phyloP scores from a whole-genome alignment of 805 yeast species.

The Pichia cephalocereana region DNA sequence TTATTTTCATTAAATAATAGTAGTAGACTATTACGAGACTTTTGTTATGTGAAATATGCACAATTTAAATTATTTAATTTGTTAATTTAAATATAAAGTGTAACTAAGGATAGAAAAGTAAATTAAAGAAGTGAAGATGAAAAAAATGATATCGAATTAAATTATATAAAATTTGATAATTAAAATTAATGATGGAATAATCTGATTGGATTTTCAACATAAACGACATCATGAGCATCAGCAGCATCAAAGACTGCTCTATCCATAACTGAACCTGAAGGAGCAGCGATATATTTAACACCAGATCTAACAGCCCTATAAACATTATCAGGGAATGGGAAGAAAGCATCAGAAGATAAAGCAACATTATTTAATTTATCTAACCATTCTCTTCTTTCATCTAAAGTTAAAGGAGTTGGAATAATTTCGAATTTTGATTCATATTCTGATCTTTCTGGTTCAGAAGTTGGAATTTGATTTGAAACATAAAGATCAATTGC shows the following conservation, averaged over 20 bases:
- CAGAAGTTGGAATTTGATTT: slow-evolving; percentile 80
- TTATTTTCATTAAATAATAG: too few relatives aligned
- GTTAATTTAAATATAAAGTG: too few relatives aligned
- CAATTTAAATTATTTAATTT: too few relatives aligned
- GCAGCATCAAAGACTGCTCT: slow-evolving; percentile 94
- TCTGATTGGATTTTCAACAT: slow-evolving; percentile 95
- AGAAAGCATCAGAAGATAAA: slow-evolving; percentile 94
- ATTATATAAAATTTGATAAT: too few relatives aligned
- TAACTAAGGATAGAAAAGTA: not conserved
- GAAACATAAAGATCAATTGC: slow-evolving; percentile 94
- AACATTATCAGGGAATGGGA: slow-evolving; percentile 99
- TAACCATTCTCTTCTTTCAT: slow-evolving; percentile 86
- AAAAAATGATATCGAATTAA: too few relatives aligned
- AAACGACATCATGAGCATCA: slow-evolving; percentile 80
- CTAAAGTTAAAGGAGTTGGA: slow-evolving; percentile 74
- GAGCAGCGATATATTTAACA: slow-evolving; percentile 93
- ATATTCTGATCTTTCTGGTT: slow-evolving; percentile 90
- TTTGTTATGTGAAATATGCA: too few relatives aligned
- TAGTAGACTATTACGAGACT: too few relatives aligned
- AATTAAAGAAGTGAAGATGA: not conserved
- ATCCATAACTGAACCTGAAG: slow-evolving; percentile 97
- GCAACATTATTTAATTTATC: slow-evolving; percentile 76
- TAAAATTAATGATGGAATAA: slow-evolving; percentile 81
- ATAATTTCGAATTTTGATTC: slow-evolving; percentile 77
- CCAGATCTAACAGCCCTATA: slow-evolving; percentile 97